Conservation (phyloP, 164 flowering plant genomes). For the Tinospora cordifolia region DNA sequence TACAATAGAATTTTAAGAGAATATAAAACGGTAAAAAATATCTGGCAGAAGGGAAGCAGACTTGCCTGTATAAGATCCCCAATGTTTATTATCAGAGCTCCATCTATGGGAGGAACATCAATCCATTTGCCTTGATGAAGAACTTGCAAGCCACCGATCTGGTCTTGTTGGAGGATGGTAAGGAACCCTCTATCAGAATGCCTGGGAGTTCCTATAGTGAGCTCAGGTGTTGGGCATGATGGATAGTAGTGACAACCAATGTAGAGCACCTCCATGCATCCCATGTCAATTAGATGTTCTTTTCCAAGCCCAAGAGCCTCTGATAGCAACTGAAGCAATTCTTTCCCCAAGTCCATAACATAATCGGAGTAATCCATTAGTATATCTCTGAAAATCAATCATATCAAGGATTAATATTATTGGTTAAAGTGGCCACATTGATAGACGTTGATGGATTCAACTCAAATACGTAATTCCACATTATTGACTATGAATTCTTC, state of each 20-base stretch:
- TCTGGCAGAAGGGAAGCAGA: neutral
- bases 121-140: slow-evolving; percentile 2
- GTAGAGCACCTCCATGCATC: slow-evolving; percentile 14
- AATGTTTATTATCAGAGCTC: slow-evolving; percentile 22
- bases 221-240: slow-evolving; percentile 23
- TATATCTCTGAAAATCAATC: slow-evolving; percentile 18
- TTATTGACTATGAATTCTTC: too few species aligned
- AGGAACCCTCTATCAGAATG: slow-evolving; percentile 26
- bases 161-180: slow-evolving; percentile 23
- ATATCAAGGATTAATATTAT: too few species aligned
- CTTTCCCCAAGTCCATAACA: too few species aligned
- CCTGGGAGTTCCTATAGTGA: slow-evolving; percentile 17
- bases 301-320: slow-evolving; percentile 15
- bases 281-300: slow-evolving; percentile 18
- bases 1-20: too few species aligned
- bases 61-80: slow-evolving; percentile 23
- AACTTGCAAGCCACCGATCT: slow-evolving; percentile 24
- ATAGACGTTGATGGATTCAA: too few species aligned
- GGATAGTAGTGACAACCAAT: slow-evolving; percentile 17
- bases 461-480: too few species aligned
- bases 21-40: too few species aligned
- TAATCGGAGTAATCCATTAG: neutral
- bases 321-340: too few species aligned
- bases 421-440: too few species aligned
- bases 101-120: slow-evolving; percentile 19